Percentiles rank a stretch among this genome's conserved stretches.
phyloP scores from a whole-genome alignment of 2,329 filamentous ascomycete species.

The Fusarium euwallaceae region DNA sequence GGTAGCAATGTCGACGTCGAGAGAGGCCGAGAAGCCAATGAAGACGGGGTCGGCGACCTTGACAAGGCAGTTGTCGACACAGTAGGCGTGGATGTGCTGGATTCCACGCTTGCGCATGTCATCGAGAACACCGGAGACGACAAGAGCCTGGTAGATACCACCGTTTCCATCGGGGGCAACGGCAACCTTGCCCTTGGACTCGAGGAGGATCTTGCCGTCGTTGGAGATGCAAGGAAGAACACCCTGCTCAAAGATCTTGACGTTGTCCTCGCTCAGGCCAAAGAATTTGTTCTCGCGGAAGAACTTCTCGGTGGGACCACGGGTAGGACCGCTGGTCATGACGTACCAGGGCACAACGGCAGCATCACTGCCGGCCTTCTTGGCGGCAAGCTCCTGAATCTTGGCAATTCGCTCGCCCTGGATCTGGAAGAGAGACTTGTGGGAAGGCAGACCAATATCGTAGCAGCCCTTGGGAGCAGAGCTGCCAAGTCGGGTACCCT shows the following conservation, averaged over 20 bases:
- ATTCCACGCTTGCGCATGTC: constrained; percentile 93
- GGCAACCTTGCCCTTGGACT: constrained; percentile 89
- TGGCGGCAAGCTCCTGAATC: constrained; percentile 83
- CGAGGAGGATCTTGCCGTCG: constrained; percentile 95
- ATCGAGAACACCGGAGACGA: constrained; percentile 82
- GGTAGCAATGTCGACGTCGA: constrained; percentile 94
- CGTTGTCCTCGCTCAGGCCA: constrained; percentile 86
- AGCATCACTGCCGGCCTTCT: constrained; percentile 68
- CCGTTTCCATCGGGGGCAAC: constrained; percentile 98
- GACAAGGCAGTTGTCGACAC: constrained; percentile 99
- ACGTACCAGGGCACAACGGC: constrained; percentile 95
- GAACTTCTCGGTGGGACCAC: constrained; percentile 91
- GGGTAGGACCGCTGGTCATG: constrained; percentile 97
- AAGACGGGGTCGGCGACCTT: constrained; percentile 98
- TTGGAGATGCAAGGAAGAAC: constrained; percentile 97
- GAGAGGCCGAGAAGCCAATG: constrained; percentile 90
- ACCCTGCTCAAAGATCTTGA: constrained; percentile 95
- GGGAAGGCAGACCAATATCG: constrained; percentile 91
- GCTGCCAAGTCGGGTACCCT: constrained; percentile 94
- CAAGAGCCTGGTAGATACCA: constrained; percentile 92
- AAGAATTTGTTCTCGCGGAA: constrained; percentile 94
- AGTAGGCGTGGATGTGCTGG: constrained; percentile 96
- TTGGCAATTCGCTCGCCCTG: constrained; percentile 95
- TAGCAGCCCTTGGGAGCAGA: constrained; percentile 98
- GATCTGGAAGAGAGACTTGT: constrained; percentile 97